phyloP scores from a whole-genome alignment of 805 yeast species.

The Deakozyma indianensis region DNA sequence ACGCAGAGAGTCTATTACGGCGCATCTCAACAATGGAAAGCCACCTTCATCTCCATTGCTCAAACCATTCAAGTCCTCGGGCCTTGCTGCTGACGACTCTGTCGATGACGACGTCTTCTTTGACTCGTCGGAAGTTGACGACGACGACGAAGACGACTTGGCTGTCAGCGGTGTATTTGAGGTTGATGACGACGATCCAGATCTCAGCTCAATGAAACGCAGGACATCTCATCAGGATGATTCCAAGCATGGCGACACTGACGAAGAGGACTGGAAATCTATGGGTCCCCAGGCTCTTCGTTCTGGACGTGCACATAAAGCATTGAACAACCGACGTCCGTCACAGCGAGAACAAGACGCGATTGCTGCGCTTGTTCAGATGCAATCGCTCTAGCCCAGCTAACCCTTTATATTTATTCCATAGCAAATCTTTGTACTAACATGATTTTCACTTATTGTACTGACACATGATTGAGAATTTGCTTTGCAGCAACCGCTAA shows the following conservation, averaged over 20 bases:
- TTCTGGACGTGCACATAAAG: constrained; percentile 8
- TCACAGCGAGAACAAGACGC: constrained; percentile 38
- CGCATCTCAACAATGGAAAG: constrained; percentile 13
- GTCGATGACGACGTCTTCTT: constrained; percentile 18
- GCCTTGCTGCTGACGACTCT: constrained; percentile 17
- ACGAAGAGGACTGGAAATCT: constrained; percentile 93
- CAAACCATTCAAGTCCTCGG: constrained; percentile 11
- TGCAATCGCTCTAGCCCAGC: constrained; percentile 21
- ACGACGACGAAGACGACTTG: constrained; percentile 15
- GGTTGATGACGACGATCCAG: constrained; percentile 29
- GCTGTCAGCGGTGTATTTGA: constrained; percentile 22
- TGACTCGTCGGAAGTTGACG: constrained; percentile 1
- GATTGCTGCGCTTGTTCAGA: constrained; percentile 50
- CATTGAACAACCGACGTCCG: constrained; percentile 8
- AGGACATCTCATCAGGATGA: constrained; percentile 4
- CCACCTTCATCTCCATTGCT: constrained; percentile 23
- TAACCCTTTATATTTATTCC: constrained; percentile 18
- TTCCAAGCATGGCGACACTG: constrained; percentile 50
- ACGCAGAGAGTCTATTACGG: constrained; percentile 15
- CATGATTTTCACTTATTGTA: too few species aligned
- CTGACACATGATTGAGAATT: too few species aligned
- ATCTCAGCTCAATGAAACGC: neutral
- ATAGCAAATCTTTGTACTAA: too few species aligned
- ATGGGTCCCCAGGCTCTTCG: constrained; percentile 68
- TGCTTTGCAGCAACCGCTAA: too few species aligned